Evolutionary conservation across 768 basidiomycete species (phyloP), one percentile per base, ranked within the genome.

Genomic region (Mrakia gelida): DNA sequence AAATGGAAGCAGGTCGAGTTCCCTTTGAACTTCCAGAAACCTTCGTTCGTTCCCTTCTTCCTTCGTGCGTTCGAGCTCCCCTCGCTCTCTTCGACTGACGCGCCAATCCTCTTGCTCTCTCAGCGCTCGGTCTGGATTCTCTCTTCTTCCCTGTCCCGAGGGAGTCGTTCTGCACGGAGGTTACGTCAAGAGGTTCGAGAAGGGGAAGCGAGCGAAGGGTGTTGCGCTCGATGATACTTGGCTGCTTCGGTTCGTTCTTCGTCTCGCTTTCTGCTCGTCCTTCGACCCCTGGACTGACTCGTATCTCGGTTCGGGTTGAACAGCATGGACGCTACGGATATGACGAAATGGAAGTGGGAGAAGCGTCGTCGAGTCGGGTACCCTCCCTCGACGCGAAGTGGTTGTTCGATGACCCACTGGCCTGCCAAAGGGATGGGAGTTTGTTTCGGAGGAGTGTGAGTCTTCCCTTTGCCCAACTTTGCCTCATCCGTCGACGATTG

Each of bases 161-260:
- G 94, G 95, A 0, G 88, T 95, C 10, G 81, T 95, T 11, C 82
- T 97, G 7, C 90, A 94, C 80, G 94, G 93, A 90, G 95, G 95
- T 0, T 96, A 96, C 83, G 93, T 91, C 82, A 95, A 97, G 83
- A 92, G 93, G 84, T 95, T 95, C 81, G 82, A 85, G 30, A 94
- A 95, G 82, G 93, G 93, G 3, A 93, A 93, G 82, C 89, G 92
- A 1, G 90, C 92, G 0, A 85, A 93, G 18, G 94, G 94, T 0
- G 86, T 94, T n/a, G 93, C 92, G 86, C 87, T 95, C 9, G 92
- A 94, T 26, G 94, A 97, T 82, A 93, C 92, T 0, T 97, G 94
- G 95, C 86, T 94, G 73, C 87, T 97, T 9, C 88, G 89, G 91
- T 92, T 75, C 3, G 88, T 84, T 28, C 68, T 76, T 52, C 56